These are phyloP conservation scores for Torulaspora indica DNA, from an alignment of 805 yeast species.

Conservation along the genomic window DNA sequence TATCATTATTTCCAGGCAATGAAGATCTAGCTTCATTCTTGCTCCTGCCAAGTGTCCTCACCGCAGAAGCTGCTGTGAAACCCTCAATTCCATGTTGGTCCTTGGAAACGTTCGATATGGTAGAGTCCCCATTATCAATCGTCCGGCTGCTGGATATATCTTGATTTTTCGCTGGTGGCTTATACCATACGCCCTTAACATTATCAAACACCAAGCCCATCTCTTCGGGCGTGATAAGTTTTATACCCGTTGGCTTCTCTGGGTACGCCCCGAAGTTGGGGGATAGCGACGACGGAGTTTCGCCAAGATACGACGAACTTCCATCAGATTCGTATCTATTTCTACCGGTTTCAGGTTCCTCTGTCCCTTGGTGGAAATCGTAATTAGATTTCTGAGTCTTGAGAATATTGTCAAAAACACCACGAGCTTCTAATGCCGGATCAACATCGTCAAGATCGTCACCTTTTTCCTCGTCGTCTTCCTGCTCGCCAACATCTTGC, in stretches of 20 bases:
- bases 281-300: conserved; percentile 15
- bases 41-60: not conserved
- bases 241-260: conserved; percentile 11
- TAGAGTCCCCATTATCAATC: conserved; percentile 12
- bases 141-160: conserved; percentile 26
- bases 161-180: conserved; percentile 19
- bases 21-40: not conserved
- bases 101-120: conserved; percentile 2
- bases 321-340: conserved; percentile 7
- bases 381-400: conserved; percentile 24
- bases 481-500: not conserved
- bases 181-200: conserved; percentile 28
- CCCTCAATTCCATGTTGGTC: not conserved
- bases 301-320: conserved; percentile 14
- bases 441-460: conserved; percentile 25
- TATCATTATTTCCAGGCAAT: conserved; percentile 3
- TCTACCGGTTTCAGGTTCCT: not conserved
- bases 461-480: conserved; percentile 4
- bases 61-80: conserved; percentile 2
- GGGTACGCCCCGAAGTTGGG: conserved; percentile 9
- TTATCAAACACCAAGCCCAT: conserved; percentile 27
- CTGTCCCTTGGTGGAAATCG: conserved; percentile 7
- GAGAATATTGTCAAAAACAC: conserved; percentile 29
- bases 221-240: conserved; percentile 27
- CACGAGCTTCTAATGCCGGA: conserved; percentile 30